Evolutionary conservation across 441 rosid species (phyloP).

Genomic region (Pelargonium myrrhifolium): DNA sequence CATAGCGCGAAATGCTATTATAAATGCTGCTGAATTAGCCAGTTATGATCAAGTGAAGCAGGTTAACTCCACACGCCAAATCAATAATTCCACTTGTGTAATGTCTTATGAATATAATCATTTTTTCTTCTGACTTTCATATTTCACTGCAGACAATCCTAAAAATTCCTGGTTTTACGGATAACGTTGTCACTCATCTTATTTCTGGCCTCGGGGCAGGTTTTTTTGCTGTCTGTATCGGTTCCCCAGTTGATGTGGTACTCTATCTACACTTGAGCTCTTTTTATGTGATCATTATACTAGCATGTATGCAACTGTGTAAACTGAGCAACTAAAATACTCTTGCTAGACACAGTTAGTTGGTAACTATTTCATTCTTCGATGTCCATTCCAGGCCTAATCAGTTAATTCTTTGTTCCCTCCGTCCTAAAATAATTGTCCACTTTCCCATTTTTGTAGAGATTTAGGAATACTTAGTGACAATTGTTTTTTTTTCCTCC

Average conservation of each 20-base stretch:
- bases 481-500: no score
- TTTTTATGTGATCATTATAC: constrained; percentile 7
- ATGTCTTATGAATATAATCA: constrained; percentile 5
- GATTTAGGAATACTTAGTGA: no score
- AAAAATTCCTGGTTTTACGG: constrained; percentile 92
- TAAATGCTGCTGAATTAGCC: constrained; percentile 97
- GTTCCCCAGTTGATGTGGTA: constrained; percentile 99
- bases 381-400: background rate
- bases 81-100: background rate
- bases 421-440: no score
- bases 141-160: constrained; percentile 57
- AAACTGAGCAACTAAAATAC: background rate
- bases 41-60: constrained; percentile 97
- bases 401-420: background rate
- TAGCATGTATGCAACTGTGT: background rate
- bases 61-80: constrained; percentile 30
- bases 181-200: constrained; percentile 86
- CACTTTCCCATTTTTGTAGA: no score
- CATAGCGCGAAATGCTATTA: constrained; percentile 84
- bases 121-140: constrained; percentile 13
- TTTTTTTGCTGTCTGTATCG: constrained; percentile 89
- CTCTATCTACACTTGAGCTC: constrained; percentile 20
- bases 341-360: background rate
- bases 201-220: constrained; percentile 92
- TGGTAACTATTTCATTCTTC: background rate